These are phyloP conservation scores for Podaxis sp. DNA, from an alignment of 768 basidiomycete species.

Conservation along the genomic window DNA sequence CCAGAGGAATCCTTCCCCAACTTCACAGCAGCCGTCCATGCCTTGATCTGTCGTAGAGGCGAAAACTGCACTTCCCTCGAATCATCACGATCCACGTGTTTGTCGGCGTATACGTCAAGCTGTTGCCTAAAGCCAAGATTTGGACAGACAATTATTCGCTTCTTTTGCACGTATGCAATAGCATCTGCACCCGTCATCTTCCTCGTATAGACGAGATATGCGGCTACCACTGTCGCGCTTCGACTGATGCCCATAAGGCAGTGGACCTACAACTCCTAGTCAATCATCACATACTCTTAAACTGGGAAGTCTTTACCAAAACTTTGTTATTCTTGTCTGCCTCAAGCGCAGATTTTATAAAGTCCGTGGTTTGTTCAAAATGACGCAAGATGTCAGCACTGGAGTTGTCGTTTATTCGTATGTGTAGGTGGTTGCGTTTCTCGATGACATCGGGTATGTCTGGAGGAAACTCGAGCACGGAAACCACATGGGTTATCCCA, in stretches of 20 bases:
- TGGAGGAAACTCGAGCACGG: conserved; percentile 51
- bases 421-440: conserved; percentile 41
- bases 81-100: conserved; percentile 16
- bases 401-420: conserved; percentile 31
- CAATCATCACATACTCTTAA: neutral
- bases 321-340: conserved; percentile 33
- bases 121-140: conserved; percentile 67
- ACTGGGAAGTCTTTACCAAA: conserved; percentile 23
- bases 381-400: conserved; percentile 29
- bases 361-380: conserved; percentile 31
- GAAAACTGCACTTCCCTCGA: conserved; percentile 5
- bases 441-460: conserved; percentile 41
- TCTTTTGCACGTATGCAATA: conserved; percentile 48
- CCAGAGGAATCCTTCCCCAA: neutral
- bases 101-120: conserved; percentile 35
- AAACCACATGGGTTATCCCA: conserved; percentile 72
- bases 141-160: conserved; percentile 58
- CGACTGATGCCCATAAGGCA: conserved; percentile 74
- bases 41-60: conserved; percentile 6
- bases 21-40: neutral
- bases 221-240: conserved; percentile 71
- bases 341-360: conserved; percentile 28
- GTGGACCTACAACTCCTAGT: conserved; percentile 50
- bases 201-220: conserved; percentile 57
- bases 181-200: conserved; percentile 51